Evolutionary conservation across 441 rosid genomes (phyloP), one percentile per base, ranked within the genome.

Genomic region (Populus hybrid): DNA sequence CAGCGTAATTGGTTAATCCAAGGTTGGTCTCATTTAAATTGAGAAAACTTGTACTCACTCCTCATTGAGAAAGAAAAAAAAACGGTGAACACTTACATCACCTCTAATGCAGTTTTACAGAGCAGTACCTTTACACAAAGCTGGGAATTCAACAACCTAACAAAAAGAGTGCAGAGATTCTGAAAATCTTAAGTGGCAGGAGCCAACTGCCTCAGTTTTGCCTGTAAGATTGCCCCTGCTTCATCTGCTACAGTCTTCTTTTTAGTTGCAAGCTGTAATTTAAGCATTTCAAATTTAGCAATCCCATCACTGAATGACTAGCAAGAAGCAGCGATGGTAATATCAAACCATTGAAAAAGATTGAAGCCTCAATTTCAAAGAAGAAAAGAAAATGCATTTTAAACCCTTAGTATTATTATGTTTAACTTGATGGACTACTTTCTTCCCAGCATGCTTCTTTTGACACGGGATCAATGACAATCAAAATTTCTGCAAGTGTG

Each of bases 191-290:
- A 81, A 71, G 84, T 80, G 67, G 97, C 46, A 23, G 97, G 89
- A 69, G 92, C 85, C 79, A 88, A 68, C 68, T 90, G 97, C 82
- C 86, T 94, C 89, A 94, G 67, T 79, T 89, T 94, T 26, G 90
- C 82, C 82, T 94, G 98, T 78, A 94, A 84, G 57, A 91, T 77
- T 76, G 84, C 89, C 35, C 90, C 91, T 16, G 93, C 97, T 85
- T 95, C 99, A 82, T 94, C 97, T 28, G 97, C 93, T 50, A 90
- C 78, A 10, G 76, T 86, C 86, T 94, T 94, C 97, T 96, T 96
- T 81, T 91, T 92, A 5, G 97, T 83, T 23, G 97, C 91, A 75
- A 96, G 93, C 99, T 94, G 89, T 85, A 76, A 34, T 78, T 12
- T 74, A 35, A 4, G 61, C n/a, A 77, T 66, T 74, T 70, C 69